A percentile compares a stretch with the other conserved stretches of the same genome.
Conservation (phyloP, 345 rosid species). For the Camelina sativa region DNA sequence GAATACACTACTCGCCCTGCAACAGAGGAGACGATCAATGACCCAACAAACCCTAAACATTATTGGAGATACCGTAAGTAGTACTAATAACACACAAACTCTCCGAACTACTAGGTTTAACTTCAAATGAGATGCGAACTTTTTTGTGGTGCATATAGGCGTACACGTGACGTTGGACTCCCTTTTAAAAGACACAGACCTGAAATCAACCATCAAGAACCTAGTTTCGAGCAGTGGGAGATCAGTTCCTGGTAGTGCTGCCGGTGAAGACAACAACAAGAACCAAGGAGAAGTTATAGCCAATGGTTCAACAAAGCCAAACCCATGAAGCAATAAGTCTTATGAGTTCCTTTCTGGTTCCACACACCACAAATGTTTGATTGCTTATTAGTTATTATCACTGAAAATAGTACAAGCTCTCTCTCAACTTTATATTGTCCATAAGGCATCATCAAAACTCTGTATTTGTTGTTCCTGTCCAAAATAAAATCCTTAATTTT, state of each 20-base stretch:
- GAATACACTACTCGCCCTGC: slow-evolving; percentile 84
- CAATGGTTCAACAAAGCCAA: slow-evolving; percentile 36
- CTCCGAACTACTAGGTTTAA: not conserved
- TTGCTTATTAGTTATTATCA: slow-evolving; percentile 15
- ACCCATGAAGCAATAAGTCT: slow-evolving; percentile 17
- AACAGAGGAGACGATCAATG: slow-evolving; percentile 90
- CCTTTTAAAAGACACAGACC: slow-evolving; percentile 67
- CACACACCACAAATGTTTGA: slow-evolving; percentile 2
- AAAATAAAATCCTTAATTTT: slow-evolving; percentile 19
- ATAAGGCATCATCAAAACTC: not conserved
- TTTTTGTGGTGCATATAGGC: slow-evolving; percentile 49
- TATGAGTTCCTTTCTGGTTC: not conserved
- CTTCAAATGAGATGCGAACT: not conserved
- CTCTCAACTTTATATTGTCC: slow-evolving; percentile 2
- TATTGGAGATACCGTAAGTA: slow-evolving; percentile 98
- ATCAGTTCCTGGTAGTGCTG: slow-evolving; percentile 56
- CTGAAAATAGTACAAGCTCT: slow-evolving; percentile 10
- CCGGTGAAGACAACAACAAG: slow-evolving; percentile 28
- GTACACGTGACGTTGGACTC: slow-evolving; percentile 85
- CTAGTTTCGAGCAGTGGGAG: slow-evolving; percentile 79
- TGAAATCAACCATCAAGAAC: slow-evolving; percentile 60
- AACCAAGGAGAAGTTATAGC: slow-evolving; percentile 24
- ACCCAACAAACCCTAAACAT: slow-evolving; percentile 95
- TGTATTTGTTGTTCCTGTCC: slow-evolving; percentile 12
- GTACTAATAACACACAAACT: not conserved